A percentile compares a stretch with the other conserved stretches of the same genome.
Evolutionary conservation across 345 rosid species (phyloP).

Genomic region (Sonneratia caseolaris): DNA sequence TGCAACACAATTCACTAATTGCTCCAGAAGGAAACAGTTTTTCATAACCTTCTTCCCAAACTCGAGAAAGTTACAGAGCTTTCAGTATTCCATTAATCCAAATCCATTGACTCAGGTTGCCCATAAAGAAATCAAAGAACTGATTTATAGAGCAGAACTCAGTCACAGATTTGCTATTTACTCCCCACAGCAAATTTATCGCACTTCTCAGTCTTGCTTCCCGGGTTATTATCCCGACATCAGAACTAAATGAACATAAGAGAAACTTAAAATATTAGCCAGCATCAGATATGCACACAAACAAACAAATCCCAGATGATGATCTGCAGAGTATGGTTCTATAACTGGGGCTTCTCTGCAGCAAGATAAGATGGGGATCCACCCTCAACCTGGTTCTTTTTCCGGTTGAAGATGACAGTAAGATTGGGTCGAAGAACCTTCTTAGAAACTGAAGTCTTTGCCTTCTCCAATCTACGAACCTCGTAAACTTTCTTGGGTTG

Average conservation of each 20-base stretch:
- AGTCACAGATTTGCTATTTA: background rate
- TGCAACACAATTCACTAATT: too few species aligned
- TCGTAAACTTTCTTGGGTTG: slow-evolving; percentile 23
- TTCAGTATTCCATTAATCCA: too few species aligned
- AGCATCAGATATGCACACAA: background rate
- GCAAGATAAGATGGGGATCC: slow-evolving; percentile 77
- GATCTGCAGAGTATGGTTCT: background rate
- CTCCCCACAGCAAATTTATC: background rate
- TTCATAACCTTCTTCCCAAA: too few species aligned
- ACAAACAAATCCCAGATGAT: background rate
- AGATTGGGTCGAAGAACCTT: slow-evolving; percentile 53
- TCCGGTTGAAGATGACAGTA: slow-evolving; percentile 62
- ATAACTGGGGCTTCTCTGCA: slow-evolving; percentile 41
- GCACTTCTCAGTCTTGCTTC: background rate
- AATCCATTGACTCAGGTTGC: too few species aligned
- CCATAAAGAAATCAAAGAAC: background rate
- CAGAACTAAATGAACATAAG: background rate
- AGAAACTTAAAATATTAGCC: background rate
- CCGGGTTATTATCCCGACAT: background rate
- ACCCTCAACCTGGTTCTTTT: slow-evolving; percentile 75
- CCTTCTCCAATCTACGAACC: slow-evolving; percentile 48
- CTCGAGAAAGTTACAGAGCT: too few species aligned
- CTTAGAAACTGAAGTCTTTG: slow-evolving; percentile 43
- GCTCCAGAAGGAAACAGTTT: too few species aligned
- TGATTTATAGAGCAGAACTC: background rate